Percentiles rank a stretch among this genome's conserved stretches.
Conservation (phyloP, 2,329 filamentous ascomycete species). For the Beauveria brongniartii region DNA sequence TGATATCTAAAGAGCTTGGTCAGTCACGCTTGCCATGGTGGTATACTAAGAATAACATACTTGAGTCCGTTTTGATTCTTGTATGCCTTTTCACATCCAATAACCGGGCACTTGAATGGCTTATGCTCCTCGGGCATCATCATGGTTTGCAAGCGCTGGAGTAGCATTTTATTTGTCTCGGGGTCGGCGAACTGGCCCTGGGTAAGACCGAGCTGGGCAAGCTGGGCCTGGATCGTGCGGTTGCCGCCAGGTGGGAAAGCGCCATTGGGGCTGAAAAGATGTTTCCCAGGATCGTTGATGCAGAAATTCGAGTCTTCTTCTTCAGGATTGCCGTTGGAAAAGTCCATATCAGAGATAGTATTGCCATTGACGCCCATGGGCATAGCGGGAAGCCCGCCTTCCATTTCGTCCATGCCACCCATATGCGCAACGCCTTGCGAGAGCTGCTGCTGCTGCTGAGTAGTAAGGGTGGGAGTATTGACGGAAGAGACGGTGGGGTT, state of each 20-base stretch:
- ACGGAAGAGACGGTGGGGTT: conserved; percentile 96
- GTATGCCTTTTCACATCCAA: conserved; percentile 98
- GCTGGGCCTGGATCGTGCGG: conserved; percentile 57
- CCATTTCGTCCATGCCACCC: conserved; percentile 54
- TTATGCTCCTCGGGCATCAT: conserved; percentile 84
- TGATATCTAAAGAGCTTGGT: conserved; percentile 44
- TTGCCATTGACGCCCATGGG: conserved; percentile 47
- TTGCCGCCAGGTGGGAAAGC: conserved; percentile 58
- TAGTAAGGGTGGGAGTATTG: conserved; percentile 85
- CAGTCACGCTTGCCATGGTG: conserved; percentile 17
- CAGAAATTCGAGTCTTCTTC: conserved; percentile 42
- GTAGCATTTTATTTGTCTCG: conserved; percentile 55
- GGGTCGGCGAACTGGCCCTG: conserved; percentile 71
- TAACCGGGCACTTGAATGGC: conserved; percentile 94
- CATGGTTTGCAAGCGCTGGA: conserved; percentile 51
- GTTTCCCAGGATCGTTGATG: conserved; percentile 93
- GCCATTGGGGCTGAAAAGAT: conserved; percentile 79
- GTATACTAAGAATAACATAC: conserved; percentile 43
- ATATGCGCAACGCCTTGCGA: conserved; percentile 42
- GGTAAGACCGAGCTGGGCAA: conserved; percentile 66
- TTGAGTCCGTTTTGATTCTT: conserved; percentile 99
- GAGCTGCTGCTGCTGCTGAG: conserved; percentile 64
- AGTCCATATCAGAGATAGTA: conserved; percentile 43
- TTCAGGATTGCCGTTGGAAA: conserved; percentile 35
- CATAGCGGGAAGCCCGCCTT: conserved; percentile 62